A percentile compares a stretch with the other conserved stretches of the same genome.
Conservation (phyloP, 192 early-diverging fungal genomes). For the Entomortierella chlamydospora region DNA sequence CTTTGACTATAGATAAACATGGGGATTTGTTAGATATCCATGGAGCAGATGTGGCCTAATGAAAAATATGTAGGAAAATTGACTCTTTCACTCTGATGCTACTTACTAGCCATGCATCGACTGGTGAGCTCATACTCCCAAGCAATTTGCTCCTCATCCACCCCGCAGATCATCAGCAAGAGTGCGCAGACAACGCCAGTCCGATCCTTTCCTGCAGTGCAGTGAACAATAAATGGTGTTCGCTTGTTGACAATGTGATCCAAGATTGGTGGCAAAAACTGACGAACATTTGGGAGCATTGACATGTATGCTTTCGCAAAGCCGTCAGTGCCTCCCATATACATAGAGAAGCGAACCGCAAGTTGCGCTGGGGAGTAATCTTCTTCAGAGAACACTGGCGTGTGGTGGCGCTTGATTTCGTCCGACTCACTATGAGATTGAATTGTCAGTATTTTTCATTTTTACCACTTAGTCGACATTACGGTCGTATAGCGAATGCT, state of each 20-base stretch:
- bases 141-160: constrained; percentile 75
- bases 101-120: constrained; percentile 52
- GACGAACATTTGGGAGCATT: constrained; percentile 58
- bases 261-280: constrained; percentile 58
- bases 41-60: not conserved
- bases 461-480: not conserved
- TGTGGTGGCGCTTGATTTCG: constrained; percentile 55
- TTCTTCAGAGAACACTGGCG: constrained; percentile 62
- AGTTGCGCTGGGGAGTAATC: constrained; percentile 71
- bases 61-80: too few species aligned
- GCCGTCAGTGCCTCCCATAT: constrained; percentile 64
- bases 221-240: constrained; percentile 71
- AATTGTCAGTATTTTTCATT: not conserved
- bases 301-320: constrained; percentile 62
- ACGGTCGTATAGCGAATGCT: not conserved
- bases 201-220: constrained; percentile 79
- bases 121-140: constrained; percentile 71
- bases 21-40: not conserved
- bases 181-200: constrained; percentile 72
- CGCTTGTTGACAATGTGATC: constrained; percentile 59
- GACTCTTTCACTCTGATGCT: not conserved
- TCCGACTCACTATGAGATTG: constrained; percentile 39
- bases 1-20: constrained; percentile 19
- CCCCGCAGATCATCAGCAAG: constrained; percentile 68
- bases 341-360: constrained; percentile 63